Evolutionary conservation across 2,329 filamentous ascomycete species (phyloP).

Genomic region (Paramyrothecium sp.): DNA sequence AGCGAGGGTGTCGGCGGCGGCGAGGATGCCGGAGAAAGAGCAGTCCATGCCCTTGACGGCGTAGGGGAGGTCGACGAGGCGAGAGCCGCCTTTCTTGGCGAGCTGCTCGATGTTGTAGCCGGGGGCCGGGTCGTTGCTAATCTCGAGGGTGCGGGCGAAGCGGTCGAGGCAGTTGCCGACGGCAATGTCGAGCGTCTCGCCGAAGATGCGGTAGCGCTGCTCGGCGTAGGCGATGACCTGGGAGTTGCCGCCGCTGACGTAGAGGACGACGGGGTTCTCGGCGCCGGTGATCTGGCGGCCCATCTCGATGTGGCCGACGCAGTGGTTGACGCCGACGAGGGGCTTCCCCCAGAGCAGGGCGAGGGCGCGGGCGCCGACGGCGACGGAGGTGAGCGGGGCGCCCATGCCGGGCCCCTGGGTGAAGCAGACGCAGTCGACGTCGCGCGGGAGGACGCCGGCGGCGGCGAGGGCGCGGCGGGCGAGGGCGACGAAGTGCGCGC

Average conservation of each 20-base stretch:
- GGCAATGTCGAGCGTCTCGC: conserved; percentile 94
- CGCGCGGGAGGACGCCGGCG: conserved; percentile 57
- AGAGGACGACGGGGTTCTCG: conserved; percentile 88
- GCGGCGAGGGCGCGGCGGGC: conserved; percentile 75
- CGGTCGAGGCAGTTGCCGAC: conserved; percentile 97
- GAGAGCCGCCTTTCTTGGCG: conserved; percentile 65
- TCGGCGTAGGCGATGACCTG: conserved; percentile 97
- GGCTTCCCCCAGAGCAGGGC: conserved; percentile 81
- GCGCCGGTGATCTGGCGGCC: conserved; percentile 89
- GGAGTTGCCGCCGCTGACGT: conserved; percentile 94
- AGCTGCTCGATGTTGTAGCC: conserved; percentile 98
- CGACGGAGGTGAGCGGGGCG: conserved; percentile 82
- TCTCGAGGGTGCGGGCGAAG: conserved; percentile 86
- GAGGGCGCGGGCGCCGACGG: conserved; percentile 79
- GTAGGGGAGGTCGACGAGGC: conserved; percentile 85
- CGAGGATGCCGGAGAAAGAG: conserved; percentile 90
- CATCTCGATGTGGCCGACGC: conserved; percentile 99
- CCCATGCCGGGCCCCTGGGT: conserved; percentile 97
- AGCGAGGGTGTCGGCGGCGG: conserved; percentile 77
- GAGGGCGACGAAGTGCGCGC: conserved; percentile 78
- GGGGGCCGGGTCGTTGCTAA: conserved; percentile 93
- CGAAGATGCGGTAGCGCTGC: conserved; percentile 94
- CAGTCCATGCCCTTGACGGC: conserved; percentile 99
- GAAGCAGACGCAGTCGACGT: conserved; percentile 92
- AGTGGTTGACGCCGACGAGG: conserved; percentile 96